These are phyloP conservation scores for Hemisphaericaspora xylanilytica DNA, from an alignment of 1,139 yeast genomes.

Conservation along the genomic window DNA sequence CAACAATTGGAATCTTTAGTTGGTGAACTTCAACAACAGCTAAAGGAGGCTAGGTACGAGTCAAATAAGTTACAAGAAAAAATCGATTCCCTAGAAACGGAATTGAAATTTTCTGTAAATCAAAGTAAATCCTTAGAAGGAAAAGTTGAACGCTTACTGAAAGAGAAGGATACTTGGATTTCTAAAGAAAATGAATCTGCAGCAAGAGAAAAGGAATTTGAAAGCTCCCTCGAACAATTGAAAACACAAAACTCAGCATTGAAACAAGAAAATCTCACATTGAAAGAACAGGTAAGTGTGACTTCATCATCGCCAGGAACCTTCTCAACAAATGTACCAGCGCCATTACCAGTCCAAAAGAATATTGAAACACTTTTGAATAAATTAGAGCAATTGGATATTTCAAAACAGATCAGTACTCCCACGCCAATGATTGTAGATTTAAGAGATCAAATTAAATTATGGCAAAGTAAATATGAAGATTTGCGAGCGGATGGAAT, in stretches of 20 bases:
- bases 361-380: conserved; percentile 29
- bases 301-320: conserved; percentile 5
- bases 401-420: conserved; percentile 19
- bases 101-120: conserved; percentile 20
- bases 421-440: conserved; percentile 20
- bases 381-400: conserved; percentile 25
- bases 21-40: conserved; percentile 14
- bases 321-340: conserved; percentile 2
- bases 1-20: conserved; percentile 15
- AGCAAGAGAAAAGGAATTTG: conserved; percentile 19
- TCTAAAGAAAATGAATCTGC: conserved; percentile 13
- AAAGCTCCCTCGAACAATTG: conserved; percentile 24
- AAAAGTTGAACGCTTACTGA: conserved; percentile 22
- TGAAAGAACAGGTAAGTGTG: conserved; percentile 21
- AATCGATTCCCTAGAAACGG: conserved; percentile 21
- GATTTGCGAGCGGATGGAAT: conserved; percentile 34
- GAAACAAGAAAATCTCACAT: conserved; percentile 40
- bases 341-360: conserved; percentile 9
- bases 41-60: conserved; percentile 13
- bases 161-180: conserved; percentile 15
- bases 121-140: conserved; percentile 25
- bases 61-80: conserved; percentile 20
- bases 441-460: conserved; percentile 30
- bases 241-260: conserved; percentile 36
- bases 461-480: conserved; percentile 51